Base-by-base conservation (phyloP, 2,329 filamentous ascomycete species). In the Penicillium sp. region DNA sequence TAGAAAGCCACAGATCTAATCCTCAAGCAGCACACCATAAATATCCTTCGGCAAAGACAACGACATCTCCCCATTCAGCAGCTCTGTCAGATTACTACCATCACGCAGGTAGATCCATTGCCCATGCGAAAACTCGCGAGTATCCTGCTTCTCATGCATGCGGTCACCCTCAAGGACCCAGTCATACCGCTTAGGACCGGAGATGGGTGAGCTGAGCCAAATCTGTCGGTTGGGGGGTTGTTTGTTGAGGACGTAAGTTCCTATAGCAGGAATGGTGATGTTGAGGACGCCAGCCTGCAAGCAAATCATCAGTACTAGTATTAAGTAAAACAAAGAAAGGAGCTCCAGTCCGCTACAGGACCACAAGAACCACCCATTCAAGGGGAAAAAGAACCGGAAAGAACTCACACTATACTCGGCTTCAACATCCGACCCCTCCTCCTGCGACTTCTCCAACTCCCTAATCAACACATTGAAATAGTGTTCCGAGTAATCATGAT, bases 151-250 rank as follows among this genome's bases (percentile, higher is more conserved):
- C 71, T 91, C 84, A 67, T 87, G 77, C 80, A 92, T 89, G 31
- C 84, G 81, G 67, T 95, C 90, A 57, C 87, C 74, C 56, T 74
- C 71, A 14, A 93, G 74, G 54, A 96, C 89, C 84, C 90, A 99
- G 75, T 98, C 93, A 79, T 89, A 99, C 57, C 93, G 88, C 78
- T 97, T 97, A 14, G 95, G 95, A 0, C 95, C 95, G 6, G 90
- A 93, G 53, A 91, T 81, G 4, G 95, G 95, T 44, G 91, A 96
- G 37, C 91, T 95, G 46, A 98, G 86, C 95, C 95, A 99, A 71
- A 99, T 96, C 73, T 88, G 95, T 81, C 92, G 95, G 82, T 97
- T 98, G 21, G 93, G 92, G 0, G 95, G 95, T 76, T 99, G 95
- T 77, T 99, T 99, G 84, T 99, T 99, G 78, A 99, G 84, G 58